Conservation (phyloP, 2,329 filamentous ascomycete genomes). For the Escovopsis sp. region DNA sequence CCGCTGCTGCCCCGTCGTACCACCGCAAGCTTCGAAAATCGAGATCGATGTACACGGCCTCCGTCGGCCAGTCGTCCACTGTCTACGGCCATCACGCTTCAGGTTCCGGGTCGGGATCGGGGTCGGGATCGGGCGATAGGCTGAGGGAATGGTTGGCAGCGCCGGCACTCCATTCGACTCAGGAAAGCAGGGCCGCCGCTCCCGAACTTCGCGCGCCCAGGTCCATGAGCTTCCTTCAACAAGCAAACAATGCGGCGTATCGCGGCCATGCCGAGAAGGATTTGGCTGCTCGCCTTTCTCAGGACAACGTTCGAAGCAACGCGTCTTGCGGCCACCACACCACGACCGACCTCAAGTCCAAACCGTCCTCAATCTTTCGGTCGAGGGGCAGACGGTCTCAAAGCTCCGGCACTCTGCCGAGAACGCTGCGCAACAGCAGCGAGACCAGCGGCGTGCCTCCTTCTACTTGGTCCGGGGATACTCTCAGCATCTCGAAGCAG, state of each 20-base stretch:
- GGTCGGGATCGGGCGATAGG: conserved; percentile 3
- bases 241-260: background rate
- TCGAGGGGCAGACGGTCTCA: conserved; percentile 22
- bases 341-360: conserved; percentile 22
- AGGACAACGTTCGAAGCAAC: conserved; percentile 16
- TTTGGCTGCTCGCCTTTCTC: conserved; percentile 20
- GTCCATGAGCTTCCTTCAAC: conserved; percentile 38
- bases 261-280: conserved; percentile 16
- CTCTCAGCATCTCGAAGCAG: conserved; percentile 12
- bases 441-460: conserved; percentile 22
- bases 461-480: conserved; percentile 15
- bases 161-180: conserved; percentile 4
- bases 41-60: conserved; percentile 35
- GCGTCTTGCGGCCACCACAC: conserved; percentile 17
- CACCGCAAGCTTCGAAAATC: conserved; percentile 38
- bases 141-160: conserved; percentile 3
- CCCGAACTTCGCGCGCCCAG: conserved; percentile 29
- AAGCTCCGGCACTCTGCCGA: conserved; percentile 25
- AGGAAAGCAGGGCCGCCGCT: conserved; percentile 17
- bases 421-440: conserved; percentile 34
- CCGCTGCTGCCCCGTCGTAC: conserved; percentile 29
- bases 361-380: conserved; percentile 30
- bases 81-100: conserved; percentile 5
- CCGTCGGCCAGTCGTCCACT: conserved; percentile 7
- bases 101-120: background rate